These are phyloP conservation scores for Cystobasidium onofrii DNA, from an alignment of 768 basidiomycete genomes.

Conservation along the genomic window DNA sequence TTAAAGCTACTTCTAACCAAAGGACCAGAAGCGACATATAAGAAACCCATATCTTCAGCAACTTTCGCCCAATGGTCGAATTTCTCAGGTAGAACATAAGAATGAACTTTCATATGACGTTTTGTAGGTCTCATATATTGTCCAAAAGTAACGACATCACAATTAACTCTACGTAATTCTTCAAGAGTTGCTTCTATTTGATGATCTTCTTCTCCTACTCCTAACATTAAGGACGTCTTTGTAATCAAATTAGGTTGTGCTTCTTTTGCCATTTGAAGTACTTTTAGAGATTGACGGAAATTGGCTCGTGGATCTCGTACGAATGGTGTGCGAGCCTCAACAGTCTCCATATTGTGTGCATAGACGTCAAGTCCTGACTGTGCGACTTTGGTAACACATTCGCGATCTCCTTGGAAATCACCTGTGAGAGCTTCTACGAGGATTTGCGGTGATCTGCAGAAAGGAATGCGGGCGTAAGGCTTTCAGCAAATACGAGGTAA, in stretches of 20 bases:
- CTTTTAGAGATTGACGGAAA: conserved; percentile 61
- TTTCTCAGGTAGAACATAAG: conserved; percentile 87
- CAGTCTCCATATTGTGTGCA: conserved; percentile 94
- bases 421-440: conserved; percentile 93
- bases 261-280: conserved; percentile 76
- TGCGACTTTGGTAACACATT: conserved; percentile 72
- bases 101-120: conserved; percentile 96
- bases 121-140: conserved; percentile 99
- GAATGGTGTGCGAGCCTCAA: conserved; percentile 84
- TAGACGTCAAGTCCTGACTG: conserved; percentile 93
- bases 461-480: background rate
- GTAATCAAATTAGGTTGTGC: conserved; percentile 61
- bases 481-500: background rate
- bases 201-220: conserved; percentile 79
- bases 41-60: conserved; percentile 87
- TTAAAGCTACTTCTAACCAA: conserved; percentile 95
- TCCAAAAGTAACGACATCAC: conserved; percentile 97
- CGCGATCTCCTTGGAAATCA: conserved; percentile 74
- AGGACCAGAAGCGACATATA: conserved; percentile 95
- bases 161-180: conserved; percentile 76
- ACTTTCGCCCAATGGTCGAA: conserved; percentile 83
- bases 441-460: conserved; percentile 77
- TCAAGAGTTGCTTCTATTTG: conserved; percentile 72
- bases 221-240: conserved; percentile 98
- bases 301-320: conserved; percentile 85